Percentiles rank a stretch among this genome's conserved stretches.
These are phyloP conservation scores for Hymenoscyphus infarciens DNA, from an alignment of 2,329 filamentous ascomycete species.

Conservation along the genomic window DNA sequence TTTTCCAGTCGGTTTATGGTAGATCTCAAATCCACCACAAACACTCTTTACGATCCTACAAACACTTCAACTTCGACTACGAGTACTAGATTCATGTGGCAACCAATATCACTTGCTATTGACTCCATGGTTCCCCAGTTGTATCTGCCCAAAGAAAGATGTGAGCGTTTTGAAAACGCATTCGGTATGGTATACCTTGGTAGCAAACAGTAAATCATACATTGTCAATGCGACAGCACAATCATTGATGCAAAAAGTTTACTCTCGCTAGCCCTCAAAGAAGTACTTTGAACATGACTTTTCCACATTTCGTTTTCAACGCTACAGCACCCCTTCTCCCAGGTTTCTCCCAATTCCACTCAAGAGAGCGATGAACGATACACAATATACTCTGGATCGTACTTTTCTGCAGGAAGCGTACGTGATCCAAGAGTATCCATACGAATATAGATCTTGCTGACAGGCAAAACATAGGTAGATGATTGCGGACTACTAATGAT, in stretches of 20 bases:
- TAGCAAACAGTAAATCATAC: conserved; percentile 37
- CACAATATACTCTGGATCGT: conserved; percentile 39
- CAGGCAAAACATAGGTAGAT: conserved; percentile 17
- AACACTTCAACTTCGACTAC: not conserved
- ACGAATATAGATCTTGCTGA: too few relatives aligned
- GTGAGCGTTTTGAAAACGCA: conserved; percentile 37
- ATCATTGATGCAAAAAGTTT: conserved; percentile 21
- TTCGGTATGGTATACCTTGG: conserved; percentile 38
- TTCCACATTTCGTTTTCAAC: conserved; percentile 39
- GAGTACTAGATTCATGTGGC: not conserved
- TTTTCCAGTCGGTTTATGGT: conserved; percentile 27
- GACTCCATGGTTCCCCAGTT: conserved; percentile 36
- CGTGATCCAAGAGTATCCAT: not conserved
- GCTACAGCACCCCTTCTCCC: conserved; percentile 26
- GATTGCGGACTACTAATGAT: conserved; percentile 40
- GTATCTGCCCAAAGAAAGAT: conserved; percentile 38
- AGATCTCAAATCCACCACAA: not conserved
- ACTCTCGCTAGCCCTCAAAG: not conserved
- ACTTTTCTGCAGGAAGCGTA: conserved; percentile 40
- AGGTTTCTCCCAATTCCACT: conserved; percentile 38
- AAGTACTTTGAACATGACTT: conserved; percentile 29
- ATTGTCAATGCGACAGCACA: conserved; percentile 34
- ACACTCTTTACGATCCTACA: not conserved
- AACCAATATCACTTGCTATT: not conserved
- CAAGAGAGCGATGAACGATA: conserved; percentile 34